Evolutionary conservation across 2,329 filamentous ascomycete genomes (phyloP).

Genomic region (Endoconidiophora polonica): DNA sequence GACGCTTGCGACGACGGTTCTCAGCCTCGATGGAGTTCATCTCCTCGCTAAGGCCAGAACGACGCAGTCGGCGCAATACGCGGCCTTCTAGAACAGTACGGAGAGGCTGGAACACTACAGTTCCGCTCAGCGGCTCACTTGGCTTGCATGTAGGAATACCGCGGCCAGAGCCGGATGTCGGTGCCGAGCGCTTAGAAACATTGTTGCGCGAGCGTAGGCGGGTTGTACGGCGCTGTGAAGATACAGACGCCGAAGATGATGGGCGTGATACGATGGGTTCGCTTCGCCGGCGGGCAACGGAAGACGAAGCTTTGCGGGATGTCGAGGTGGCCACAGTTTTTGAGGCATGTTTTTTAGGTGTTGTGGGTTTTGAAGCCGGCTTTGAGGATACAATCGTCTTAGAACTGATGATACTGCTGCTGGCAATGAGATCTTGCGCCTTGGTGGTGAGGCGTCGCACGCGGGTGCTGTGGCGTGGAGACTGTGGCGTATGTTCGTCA

Average conservation of each 20-base stretch:
- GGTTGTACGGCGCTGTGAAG: too few relatives aligned
- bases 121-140: slow-evolving; percentile 18
- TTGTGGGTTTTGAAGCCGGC: not conserved
- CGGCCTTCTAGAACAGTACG: slow-evolving; percentile 40
- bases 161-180: slow-evolving; percentile 4
- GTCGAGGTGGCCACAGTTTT: not conserved
- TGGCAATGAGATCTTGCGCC: not conserved
- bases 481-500: not conserved
- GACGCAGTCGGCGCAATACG: slow-evolving; percentile 37
- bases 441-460: slow-evolving; percentile 7
- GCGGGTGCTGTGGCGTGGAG: slow-evolving; percentile 11
- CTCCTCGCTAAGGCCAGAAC: slow-evolving; percentile 41
- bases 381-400: too few relatives aligned
- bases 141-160: not conserved
- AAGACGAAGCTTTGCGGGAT: not conserved
- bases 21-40: slow-evolving; percentile 35
- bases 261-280: not conserved
- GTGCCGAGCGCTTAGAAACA: slow-evolving; percentile 1
- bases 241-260: not conserved
- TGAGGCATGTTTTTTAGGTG: not conserved
- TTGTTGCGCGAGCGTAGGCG: slow-evolving; percentile 5
- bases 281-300: slow-evolving; percentile 1
- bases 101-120: slow-evolving; percentile 28
- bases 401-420: too few relatives aligned
- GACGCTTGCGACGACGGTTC: slow-evolving; percentile 24